Percentiles rank a stretch among this genome's conserved stretches.
Evolutionary conservation across 2,329 filamentous ascomycete genomes (phyloP).

Genomic region (Graphium sp.): DNA sequence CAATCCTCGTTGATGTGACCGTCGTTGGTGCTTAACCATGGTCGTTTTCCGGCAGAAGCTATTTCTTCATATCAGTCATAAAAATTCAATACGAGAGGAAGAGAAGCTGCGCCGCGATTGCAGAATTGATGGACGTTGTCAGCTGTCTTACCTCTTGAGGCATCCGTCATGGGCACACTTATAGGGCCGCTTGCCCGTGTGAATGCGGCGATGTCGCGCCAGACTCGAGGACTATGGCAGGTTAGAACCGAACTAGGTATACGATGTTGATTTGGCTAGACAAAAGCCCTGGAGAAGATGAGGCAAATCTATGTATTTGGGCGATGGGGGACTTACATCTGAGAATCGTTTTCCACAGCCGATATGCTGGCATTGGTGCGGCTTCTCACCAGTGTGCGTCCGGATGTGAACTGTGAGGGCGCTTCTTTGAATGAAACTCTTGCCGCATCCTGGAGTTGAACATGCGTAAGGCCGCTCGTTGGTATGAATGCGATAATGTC

Average conservation of each 20-base stretch:
- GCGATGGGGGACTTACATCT: slow-evolving; percentile 32
- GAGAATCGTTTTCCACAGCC: slow-evolving; percentile 55
- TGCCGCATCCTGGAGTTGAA: slow-evolving; percentile 41
- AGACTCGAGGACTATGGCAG: slow-evolving; percentile 41
- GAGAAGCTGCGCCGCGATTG: neutral
- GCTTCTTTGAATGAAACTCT: slow-evolving; percentile 56
- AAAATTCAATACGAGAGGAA: neutral
- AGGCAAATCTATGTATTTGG: neutral
- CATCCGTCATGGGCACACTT: slow-evolving; percentile 45
- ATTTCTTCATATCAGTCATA: slow-evolving; percentile 7
- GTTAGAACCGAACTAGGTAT: slow-evolving; percentile 14
- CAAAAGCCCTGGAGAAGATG: slow-evolving; percentile 1
- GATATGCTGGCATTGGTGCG: slow-evolving; percentile 47
- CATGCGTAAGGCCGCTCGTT: slow-evolving; percentile 54
- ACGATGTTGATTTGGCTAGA: too few relatives aligned
- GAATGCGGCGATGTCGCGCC: slow-evolving; percentile 47
- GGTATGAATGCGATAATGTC: slow-evolving; percentile 56
- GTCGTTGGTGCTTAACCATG: slow-evolving; percentile 50
- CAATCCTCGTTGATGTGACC: slow-evolving; percentile 41
- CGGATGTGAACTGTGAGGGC: slow-evolving; percentile 55
- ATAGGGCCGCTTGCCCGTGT: slow-evolving; percentile 51
- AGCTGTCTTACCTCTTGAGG: slow-evolving; percentile 33
- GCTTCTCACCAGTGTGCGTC: slow-evolving; percentile 57
- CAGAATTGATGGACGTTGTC: slow-evolving; percentile 1
- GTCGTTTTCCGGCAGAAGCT: slow-evolving; percentile 60